Conservation (phyloP, 1,284 basidiomycete species). For the Naganishia albida region DNA sequence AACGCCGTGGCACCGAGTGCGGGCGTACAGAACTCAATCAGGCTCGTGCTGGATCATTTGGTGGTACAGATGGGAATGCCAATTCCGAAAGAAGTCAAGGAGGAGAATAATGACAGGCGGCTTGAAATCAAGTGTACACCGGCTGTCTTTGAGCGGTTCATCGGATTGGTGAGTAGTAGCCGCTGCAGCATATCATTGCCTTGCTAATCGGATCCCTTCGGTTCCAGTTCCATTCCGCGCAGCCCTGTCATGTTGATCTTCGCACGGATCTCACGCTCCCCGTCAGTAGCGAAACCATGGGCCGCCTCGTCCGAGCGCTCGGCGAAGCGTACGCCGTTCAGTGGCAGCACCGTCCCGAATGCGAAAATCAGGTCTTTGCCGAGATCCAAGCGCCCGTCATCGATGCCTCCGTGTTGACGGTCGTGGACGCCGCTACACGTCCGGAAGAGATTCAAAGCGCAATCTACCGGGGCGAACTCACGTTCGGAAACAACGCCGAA, state of each 20-base stretch:
- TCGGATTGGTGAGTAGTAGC: background rate
- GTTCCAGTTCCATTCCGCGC: background rate
- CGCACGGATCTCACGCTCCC: background rate
- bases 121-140: background rate
- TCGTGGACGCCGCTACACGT: background rate
- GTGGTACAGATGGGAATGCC: background rate
- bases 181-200: background rate
- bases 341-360: background rate
- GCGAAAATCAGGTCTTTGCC: background rate
- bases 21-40: background rate
- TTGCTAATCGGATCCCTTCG: background rate
- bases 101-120: background rate
- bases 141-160: background rate
- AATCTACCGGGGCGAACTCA: too few species aligned
- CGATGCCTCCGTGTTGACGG: background rate
- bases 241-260: background rate
- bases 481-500: too few species aligned
- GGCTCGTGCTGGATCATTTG: background rate
- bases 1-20: background rate
- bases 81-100: background rate
- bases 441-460: background rate
- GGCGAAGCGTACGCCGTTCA: background rate
- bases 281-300: background rate
- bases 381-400: background rate
- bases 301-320: background rate